A percentile compares a stretch with the other conserved stretches of the same genome.
phyloP scores from a whole-genome alignment of 352 stramenopile species.

The Globisporangium abappressorium region DNA sequence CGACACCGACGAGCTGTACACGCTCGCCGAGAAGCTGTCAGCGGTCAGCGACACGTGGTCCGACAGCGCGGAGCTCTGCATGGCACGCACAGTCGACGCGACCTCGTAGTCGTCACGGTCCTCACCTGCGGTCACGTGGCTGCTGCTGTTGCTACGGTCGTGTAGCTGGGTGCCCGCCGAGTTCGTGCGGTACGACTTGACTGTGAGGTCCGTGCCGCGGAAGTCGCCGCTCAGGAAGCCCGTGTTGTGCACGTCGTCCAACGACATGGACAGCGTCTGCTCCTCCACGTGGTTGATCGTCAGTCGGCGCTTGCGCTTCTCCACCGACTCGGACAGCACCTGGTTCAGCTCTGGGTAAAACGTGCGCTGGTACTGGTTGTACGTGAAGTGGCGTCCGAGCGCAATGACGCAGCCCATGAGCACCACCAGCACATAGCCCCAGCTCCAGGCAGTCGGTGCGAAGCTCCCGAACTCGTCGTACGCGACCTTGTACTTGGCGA shows the following conservation, averaged over 20 bases:
- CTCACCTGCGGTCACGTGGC: slow-evolving; percentile 12
- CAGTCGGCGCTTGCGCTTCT: slow-evolving; percentile 39
- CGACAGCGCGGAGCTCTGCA: slow-evolving; percentile 9
- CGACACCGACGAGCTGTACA: slow-evolving; percentile 55
- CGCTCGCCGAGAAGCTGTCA: slow-evolving; percentile 61
- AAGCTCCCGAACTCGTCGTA: slow-evolving; percentile 83
- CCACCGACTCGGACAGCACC: slow-evolving; percentile 64
- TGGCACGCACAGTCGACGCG: neutral
- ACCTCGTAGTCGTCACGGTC: slow-evolving; percentile 10
- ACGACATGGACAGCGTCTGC: slow-evolving; percentile 70
- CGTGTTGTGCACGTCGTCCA: slow-evolving; percentile 63
- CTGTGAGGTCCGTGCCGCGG: slow-evolving; percentile 43
- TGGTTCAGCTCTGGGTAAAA: slow-evolving; percentile 72
- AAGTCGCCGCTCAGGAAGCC: slow-evolving; percentile 48
- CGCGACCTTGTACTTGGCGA: slow-evolving; percentile 62
- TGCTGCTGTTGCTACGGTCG: slow-evolving; percentile 20
- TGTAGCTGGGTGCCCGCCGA: slow-evolving; percentile 10
- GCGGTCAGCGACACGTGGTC: slow-evolving; percentile 26
- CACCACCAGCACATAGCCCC: slow-evolving; percentile 63
- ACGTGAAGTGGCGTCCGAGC: slow-evolving; percentile 68
- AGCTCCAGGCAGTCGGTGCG: slow-evolving; percentile 43
- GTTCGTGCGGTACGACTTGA: slow-evolving; percentile 29
- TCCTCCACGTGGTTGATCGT: slow-evolving; percentile 77
- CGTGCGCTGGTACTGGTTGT: slow-evolving; percentile 78
- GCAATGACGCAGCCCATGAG: slow-evolving; percentile 67